These are phyloP conservation scores for Wallacemonas rigidus DNA, from an alignment of 208 protist species.

Conservation along the genomic window DNA sequence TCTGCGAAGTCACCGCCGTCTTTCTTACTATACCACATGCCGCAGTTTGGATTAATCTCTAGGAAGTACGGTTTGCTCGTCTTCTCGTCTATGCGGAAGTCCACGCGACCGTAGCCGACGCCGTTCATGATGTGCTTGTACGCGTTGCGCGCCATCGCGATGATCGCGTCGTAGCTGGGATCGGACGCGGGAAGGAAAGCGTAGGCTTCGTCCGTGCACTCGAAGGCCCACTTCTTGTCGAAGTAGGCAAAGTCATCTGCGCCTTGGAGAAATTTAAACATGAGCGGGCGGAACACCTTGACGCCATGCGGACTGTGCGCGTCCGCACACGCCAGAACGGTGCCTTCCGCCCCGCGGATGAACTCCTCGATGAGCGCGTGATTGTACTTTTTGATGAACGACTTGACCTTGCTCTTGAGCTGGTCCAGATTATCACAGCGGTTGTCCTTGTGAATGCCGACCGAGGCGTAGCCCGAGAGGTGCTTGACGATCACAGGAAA, in stretches of 20 bases:
- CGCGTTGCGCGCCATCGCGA: constrained; percentile 80
- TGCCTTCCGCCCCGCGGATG: constrained; percentile 83
- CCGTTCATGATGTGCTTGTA: constrained; percentile 87
- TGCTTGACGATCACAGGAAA: constrained; percentile 93
- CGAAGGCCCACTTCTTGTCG: constrained; percentile 87
- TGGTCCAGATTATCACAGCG: constrained; percentile 80
- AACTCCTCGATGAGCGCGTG: constrained; percentile 90
- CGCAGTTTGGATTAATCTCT: constrained; percentile 92
- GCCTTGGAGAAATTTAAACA: constrained; percentile 80
- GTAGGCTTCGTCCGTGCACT: constrained; percentile 68
- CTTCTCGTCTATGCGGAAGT: constrained; percentile 86
- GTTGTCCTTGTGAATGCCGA: constrained; percentile 87
- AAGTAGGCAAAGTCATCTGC: constrained; percentile 89
- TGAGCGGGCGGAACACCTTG: constrained; percentile 87
- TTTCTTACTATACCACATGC: constrained; percentile 86
- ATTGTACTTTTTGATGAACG: constrained; percentile 82
- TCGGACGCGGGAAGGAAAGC: constrained; percentile 63
- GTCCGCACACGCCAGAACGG: constrained; percentile 80
- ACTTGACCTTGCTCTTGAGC: constrained; percentile 59
- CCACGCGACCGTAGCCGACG: constrained; percentile 83
- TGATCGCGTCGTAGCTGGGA: constrained; percentile 70
- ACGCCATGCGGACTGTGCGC: constrained; percentile 63
- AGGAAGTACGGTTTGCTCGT: constrained; percentile 79
- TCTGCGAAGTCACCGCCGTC: constrained; percentile 88
- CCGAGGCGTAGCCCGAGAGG: constrained; percentile 83